Evolutionary conservation across 441 rosid species (phyloP).

Genomic region (Pelargonium cotyledonis): DNA sequence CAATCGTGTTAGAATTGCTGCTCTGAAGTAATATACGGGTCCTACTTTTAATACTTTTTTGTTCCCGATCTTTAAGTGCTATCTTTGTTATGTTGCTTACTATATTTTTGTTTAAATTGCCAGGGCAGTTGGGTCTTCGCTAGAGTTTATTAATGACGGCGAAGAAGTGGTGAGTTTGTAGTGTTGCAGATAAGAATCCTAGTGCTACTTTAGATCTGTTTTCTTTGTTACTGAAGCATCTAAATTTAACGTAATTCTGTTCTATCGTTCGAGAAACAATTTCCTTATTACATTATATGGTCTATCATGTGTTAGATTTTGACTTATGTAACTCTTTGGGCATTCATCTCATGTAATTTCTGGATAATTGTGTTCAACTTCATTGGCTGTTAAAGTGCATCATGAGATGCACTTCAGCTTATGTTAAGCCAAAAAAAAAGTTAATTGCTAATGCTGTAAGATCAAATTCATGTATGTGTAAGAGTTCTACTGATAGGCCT

Average conservation of each 20-base stretch:
- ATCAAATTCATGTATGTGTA: too few species aligned
- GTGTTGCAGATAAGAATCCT: background rate
- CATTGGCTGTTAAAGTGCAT: too few species aligned
- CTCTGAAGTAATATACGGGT: slow-evolving; percentile 63
- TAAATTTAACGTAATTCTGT: background rate
- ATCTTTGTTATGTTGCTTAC: slow-evolving; percentile 14
- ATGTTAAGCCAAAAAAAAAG: too few species aligned
- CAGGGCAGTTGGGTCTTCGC: slow-evolving; percentile 98
- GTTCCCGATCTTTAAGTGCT: slow-evolving; percentile 4
- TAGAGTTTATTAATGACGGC: slow-evolving; percentile 80
- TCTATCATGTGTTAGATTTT: too few species aligned
- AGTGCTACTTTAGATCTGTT: background rate
- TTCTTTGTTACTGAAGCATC: background rate
- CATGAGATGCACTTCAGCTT: too few species aligned
- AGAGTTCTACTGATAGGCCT: too few species aligned
- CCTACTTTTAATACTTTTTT: slow-evolving; percentile 3
- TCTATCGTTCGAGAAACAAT: background rate
- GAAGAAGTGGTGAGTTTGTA: slow-evolving; percentile 72
- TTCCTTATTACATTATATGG: too few species aligned
- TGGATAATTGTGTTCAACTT: too few species aligned
- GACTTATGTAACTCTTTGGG: too few species aligned
- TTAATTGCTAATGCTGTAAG: too few species aligned
- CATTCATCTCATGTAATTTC: too few species aligned
- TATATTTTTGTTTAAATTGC: background rate
- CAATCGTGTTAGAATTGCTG: slow-evolving; percentile 91